These are phyloP conservation scores for Boletellus deceptivus DNA, from an alignment of 1,284 basidiomycete species.

Conservation along the genomic window DNA sequence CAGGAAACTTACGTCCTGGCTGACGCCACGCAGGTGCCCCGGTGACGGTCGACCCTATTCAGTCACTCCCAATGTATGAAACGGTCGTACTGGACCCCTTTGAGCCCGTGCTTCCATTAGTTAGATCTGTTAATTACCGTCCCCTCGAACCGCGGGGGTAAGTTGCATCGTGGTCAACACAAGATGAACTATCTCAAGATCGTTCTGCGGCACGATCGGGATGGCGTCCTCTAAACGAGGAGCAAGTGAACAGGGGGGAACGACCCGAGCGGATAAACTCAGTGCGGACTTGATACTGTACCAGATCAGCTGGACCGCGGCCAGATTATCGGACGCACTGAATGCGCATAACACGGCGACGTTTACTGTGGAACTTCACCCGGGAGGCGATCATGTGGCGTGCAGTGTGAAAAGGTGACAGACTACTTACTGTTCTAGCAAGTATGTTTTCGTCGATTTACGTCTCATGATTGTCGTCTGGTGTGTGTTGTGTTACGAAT, in stretches of 20 bases:
- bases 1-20: too few relatives aligned
- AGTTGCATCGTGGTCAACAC: neutral
- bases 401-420: too few relatives aligned
- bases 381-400: slow-evolving; percentile 3
- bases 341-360: neutral
- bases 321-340: slow-evolving; percentile 5
- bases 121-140: neutral
- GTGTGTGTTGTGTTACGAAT: neutral
- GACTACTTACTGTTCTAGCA: neutral
- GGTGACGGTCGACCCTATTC: neutral
- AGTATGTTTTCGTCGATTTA: slow-evolving; percentile 6
- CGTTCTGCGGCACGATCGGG: neutral
- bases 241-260: too few relatives aligned
- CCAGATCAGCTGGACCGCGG: slow-evolving; percentile 11
- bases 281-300: slow-evolving; percentile 2
- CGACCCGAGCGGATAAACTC: neutral
- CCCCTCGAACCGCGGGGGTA: neutral
- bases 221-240: neutral
- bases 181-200: neutral
- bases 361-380: slow-evolving; percentile 5
- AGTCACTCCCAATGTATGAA: neutral
- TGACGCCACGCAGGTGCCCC: neutral
- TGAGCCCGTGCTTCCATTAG: too few relatives aligned
- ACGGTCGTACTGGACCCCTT: too few relatives aligned
- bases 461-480: neutral